Conservation (phyloP, 371 early-diverging fungal genomes). For the Apophysomyces trapeziformis region DNA sequence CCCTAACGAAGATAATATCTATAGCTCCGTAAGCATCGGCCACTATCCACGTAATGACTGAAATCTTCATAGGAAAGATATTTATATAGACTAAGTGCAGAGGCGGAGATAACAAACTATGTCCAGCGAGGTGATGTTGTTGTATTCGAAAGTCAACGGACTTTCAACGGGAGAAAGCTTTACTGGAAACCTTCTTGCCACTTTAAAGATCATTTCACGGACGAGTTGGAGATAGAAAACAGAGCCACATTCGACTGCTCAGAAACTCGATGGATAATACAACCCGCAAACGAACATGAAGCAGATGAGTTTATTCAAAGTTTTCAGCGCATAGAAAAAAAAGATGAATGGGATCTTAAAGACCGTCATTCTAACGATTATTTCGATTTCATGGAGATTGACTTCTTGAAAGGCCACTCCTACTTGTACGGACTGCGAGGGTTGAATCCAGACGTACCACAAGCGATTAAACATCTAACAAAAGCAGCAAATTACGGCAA, state of each 20-base stretch:
- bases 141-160: background rate
- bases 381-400: background rate
- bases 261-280: background rate
- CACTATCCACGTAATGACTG: too few species aligned
- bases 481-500: background rate
- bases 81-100: background rate
- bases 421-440: background rate
- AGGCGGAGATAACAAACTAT: background rate
- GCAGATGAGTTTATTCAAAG: too few species aligned
- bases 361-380: background rate
- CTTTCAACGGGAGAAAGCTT: background rate
- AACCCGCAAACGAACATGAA: background rate
- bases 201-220: background rate
- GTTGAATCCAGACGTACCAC: background rate
- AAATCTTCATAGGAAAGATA: too few species aligned
- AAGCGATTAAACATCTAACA: background rate
- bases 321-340: background rate
- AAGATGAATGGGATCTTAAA: background rate
- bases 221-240: background rate
- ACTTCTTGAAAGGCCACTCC: background rate
- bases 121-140: background rate
- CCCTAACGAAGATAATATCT: too few species aligned
- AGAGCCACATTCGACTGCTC: background rate
- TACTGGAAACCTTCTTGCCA: background rate
- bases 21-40: too few species aligned